Base-by-base conservation (phyloP, 305 asterid species). In the Plantago coronopus region DNA sequence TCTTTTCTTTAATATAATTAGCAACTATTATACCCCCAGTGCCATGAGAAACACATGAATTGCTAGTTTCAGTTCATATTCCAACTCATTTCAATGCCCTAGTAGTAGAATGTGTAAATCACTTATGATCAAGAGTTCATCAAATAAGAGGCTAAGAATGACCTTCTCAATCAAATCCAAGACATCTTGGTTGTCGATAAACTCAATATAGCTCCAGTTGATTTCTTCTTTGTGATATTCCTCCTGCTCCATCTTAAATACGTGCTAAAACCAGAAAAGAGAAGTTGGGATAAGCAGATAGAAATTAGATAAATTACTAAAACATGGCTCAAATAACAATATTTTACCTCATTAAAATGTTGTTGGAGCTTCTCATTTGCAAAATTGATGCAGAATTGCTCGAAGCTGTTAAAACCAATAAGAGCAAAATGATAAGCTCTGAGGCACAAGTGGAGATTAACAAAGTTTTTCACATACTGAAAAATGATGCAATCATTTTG, bases 241-340 rank as follows among this genome's bases (percentile, higher is more conserved):
- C 78, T 94, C 99, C 80, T 94, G 99, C 88, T 94, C 99, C 99
- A 90, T 94, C 88, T 94, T 94, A 76, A 94, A 94, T 42, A 94
- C 97, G 38, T 94, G 97, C 99, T 94, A 91, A 60, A 81, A 75
- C 70, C 64, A 69, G n/a, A 22, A 16, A 53, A 43, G 59, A 66
- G 61, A 58, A 37, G 59, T 53, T 47, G 47, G 38, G 72, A 65
- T 43, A 59, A 60, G 59, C 53, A 54, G 42, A 67, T 46, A 59
- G 59, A 62, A 37, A 48, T 44, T 48, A 60, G 63, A 64, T 20
- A 66, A 34, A 42, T 72, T 69, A 68, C 57, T 55, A 63, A 15
- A 18, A 72, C 44, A 59, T 25, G 64, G 55, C 66, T n/a, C 55
- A 72, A 67, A 63, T 54, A 37, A 38, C 45, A 21, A 42, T 62